These are phyloP conservation scores for Boletus semigastroideus DNA, from an alignment of 1,284 basidiomycete species.

Conservation along the genomic window DNA sequence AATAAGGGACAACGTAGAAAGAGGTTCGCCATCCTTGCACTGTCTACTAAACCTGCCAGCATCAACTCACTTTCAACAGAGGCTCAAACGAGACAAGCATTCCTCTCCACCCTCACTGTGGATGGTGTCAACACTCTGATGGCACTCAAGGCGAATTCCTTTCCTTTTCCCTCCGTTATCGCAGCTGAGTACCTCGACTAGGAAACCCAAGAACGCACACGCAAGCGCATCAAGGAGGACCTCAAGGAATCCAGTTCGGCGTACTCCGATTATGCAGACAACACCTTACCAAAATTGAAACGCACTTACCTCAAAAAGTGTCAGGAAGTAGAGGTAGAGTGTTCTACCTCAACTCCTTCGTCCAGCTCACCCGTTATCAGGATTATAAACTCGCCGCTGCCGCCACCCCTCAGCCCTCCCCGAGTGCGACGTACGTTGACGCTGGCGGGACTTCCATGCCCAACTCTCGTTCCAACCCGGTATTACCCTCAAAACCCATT, in stretches of 20 bases:
- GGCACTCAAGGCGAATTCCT: constrained; percentile 57
- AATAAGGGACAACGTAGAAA: constrained; percentile 78
- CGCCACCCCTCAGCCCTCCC: constrained; percentile 29
- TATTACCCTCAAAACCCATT: constrained; percentile 35
- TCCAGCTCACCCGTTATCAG: constrained; percentile 36
- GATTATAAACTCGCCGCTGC: constrained; percentile 59
- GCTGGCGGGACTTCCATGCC: constrained; percentile 24
- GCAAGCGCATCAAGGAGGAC: constrained; percentile 88
- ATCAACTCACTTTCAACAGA: constrained; percentile 48
- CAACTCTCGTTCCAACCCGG: constrained; percentile 37
- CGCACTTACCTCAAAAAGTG: constrained; percentile 77
- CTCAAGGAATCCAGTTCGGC: constrained; percentile 70
- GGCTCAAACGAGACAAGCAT: constrained; percentile 78
- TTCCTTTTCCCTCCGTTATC: not conserved
- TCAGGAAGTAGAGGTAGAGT: constrained; percentile 53
- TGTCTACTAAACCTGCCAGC: not conserved
- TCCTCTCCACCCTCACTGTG: constrained; percentile 64
- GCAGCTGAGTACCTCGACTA: constrained; percentile 29
- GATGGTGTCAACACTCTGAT: constrained; percentile 73
- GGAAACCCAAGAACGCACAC: constrained; percentile 86
- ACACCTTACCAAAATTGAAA: constrained; percentile 74
- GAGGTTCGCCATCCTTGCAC: constrained; percentile 48
- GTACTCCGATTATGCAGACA: constrained; percentile 79
- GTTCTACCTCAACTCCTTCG: not conserved
- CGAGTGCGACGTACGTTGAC: constrained; percentile 19